Base-by-base conservation (phyloP, 2,329 filamentous ascomycete species). In the Exutisphaerella laricina region DNA sequence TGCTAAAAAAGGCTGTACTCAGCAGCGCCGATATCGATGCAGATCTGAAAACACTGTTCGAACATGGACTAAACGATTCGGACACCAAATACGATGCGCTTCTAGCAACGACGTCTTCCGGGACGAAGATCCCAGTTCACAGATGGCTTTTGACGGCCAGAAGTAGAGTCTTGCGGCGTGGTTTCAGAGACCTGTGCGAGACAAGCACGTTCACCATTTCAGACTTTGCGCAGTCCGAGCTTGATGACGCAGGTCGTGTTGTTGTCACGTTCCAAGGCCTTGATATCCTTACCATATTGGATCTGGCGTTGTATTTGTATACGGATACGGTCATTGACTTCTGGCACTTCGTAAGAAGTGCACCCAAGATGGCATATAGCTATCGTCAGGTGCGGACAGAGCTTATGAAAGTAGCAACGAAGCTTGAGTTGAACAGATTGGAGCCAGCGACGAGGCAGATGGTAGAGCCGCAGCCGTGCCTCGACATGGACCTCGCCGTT, bases 341-440 rank as follows among this genome's bases (percentile, higher is more conserved):
- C 13, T 97, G 92, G 92, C 85, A 89, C 52, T 82, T 84, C 49
- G 82, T 82, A 4, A 78, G 71, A 49, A 77, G 81, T 49, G 76
- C 79, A 14, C 77, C 81, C 2, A 68, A 77, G 8, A 70, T 83
- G 60, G 82, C 85, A 0, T 75, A 78, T 54, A 76, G 85, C 29
- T 94, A 88, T 61, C 84, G 88, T 17, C 81, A 89, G 57, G 75
- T 94, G 13, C 82, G 90, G 14, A 75, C 72, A 1, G 90, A 97
- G 59, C 69, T 97, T n/a, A 92, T 95, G 82, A 90, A 81, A 51
- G 56, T 89, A n/a, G 84, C 86, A 7, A 78, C 78, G 1, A 76
- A 77, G 42, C 72, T 97, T 1, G 79, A 83, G 10, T 73, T 97
- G 62, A 64, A 68, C 12, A 78, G 76, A 22, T 70, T 97, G 3